A percentile compares a stretch with the other conserved stretches of the same genome.
These are phyloP conservation scores for Chalciporus sp. DNA, from an alignment of 1,284 basidiomycete species.

Conservation along the genomic window DNA sequence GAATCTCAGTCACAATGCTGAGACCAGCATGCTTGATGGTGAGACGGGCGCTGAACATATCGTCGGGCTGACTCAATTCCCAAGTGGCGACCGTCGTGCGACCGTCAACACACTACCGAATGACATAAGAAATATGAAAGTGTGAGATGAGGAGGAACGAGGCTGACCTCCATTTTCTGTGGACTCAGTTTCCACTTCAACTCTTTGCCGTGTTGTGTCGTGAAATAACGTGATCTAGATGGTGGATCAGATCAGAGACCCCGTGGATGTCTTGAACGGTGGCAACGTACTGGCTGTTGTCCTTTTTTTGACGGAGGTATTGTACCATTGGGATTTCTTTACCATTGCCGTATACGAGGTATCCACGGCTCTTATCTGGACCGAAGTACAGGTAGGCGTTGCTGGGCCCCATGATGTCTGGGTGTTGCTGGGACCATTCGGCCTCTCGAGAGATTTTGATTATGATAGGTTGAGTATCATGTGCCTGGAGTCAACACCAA, in stretches of 20 bases:
- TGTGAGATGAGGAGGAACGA: not conserved
- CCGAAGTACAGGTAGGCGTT: conserved; percentile 75
- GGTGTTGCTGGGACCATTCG: conserved; percentile 64
- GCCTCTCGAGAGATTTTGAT: conserved; percentile 63
- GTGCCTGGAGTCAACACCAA: conserved; percentile 39
- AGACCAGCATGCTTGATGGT: conserved; percentile 58
- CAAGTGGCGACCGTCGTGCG: conserved; percentile 60
- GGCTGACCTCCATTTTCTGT: conserved; percentile 65
- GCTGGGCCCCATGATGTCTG: conserved; percentile 68
- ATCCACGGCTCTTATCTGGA: conserved; percentile 58
- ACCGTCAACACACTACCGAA: conserved; percentile 57
- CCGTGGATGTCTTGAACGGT: not conserved
- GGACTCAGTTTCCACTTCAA: conserved; percentile 70
- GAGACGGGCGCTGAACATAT: conserved; percentile 60
- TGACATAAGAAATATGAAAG: conserved; percentile 1
- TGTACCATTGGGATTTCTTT: conserved; percentile 56
- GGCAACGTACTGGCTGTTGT: conserved; percentile 58
- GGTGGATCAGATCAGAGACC: not conserved
- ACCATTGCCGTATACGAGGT: conserved; percentile 69
- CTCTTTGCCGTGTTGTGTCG: conserved; percentile 61
- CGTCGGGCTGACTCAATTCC: conserved; percentile 58
- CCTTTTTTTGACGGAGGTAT: conserved; percentile 56
- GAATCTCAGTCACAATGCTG: conserved; percentile 66
- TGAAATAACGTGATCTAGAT: conserved; percentile 68
- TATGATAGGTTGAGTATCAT: conserved; percentile 56